Percentiles rank a stretch among this genome's conserved stretches.
phyloP scores from a whole-genome alignment of 139 green algal species.

The Chlorella ohadii region DNA sequence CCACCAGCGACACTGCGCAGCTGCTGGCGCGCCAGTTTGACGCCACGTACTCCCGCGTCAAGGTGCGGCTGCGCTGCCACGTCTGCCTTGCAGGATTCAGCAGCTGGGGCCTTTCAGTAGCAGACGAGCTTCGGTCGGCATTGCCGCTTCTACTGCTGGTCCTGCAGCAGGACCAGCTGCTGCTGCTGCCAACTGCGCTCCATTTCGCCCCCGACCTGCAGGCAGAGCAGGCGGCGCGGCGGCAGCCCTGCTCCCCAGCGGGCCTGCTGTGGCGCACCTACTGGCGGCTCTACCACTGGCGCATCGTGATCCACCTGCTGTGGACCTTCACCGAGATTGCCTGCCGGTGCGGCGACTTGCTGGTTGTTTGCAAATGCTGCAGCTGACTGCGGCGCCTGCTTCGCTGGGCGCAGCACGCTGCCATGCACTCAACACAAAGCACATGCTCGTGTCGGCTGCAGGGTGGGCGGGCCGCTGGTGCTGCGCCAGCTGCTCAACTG shows the following conservation, averaged over 20 bases:
- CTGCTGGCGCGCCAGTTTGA: conserved; percentile 61
- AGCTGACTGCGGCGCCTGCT: background rate
- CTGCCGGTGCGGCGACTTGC: conserved; percentile 40
- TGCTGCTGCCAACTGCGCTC: too few species aligned
- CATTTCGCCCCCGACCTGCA: too few species aligned
- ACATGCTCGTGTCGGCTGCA: conserved; percentile 40
- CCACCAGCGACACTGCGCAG: conserved; percentile 33
- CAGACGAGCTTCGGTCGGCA: too few species aligned
- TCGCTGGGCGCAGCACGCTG: too few species aligned
- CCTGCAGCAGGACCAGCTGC: too few species aligned
- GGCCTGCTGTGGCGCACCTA: conserved; percentile 57
- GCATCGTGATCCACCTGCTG: conserved; percentile 54
- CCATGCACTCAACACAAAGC: too few species aligned
- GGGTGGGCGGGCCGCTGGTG: conserved; percentile 69
- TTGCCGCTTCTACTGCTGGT: too few species aligned
- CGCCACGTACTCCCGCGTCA: conserved; percentile 32
- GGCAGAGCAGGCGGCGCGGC: background rate
- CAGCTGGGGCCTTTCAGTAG: too few species aligned
- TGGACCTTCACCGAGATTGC: conserved; percentile 65
- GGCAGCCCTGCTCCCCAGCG: background rate
- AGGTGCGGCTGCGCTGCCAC: conserved; percentile 36
- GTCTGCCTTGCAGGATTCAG: too few species aligned
- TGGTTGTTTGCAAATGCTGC: too few species aligned
- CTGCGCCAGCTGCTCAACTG: conserved; percentile 78
- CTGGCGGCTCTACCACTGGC: conserved; percentile 53